Conservation (phyloP, 768 basidiomycete species). For the Galerina sulciceps region DNA sequence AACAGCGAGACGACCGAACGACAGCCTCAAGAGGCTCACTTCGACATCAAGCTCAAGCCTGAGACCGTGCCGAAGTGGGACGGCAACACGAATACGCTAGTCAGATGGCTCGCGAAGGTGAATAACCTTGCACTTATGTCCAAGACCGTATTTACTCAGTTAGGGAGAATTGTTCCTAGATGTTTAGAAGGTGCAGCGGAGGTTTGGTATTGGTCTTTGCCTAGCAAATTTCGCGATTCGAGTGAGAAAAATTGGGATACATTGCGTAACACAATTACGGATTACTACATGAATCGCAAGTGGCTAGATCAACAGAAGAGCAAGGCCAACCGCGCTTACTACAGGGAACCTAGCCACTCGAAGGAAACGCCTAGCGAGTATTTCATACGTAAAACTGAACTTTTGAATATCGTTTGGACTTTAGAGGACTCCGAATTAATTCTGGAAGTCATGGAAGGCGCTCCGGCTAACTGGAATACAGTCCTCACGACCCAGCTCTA, state of each 20-base stretch:
- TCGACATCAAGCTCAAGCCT: conserved; percentile 34
- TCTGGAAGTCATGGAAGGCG: conserved; percentile 36
- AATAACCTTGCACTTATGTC: conserved; percentile 27
- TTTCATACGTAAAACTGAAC: conserved; percentile 33
- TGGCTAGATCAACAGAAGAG: conserved; percentile 32
- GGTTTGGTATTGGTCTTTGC: conserved; percentile 31
- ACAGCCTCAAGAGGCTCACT: conserved; percentile 20
- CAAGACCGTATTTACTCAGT: conserved; percentile 21
- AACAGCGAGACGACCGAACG: not conserved
- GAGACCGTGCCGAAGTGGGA: conserved; percentile 36
- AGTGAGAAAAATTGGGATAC: conserved; percentile 34
- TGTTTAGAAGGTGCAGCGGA: conserved; percentile 28
- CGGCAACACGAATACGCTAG: conserved; percentile 29
- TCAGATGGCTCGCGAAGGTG: conserved; percentile 31
- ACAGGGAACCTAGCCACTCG: conserved; percentile 26
- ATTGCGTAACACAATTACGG: conserved; percentile 23
- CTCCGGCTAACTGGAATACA: conserved; percentile 31
- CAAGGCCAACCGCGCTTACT: conserved; percentile 27
- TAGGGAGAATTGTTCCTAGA: conserved; percentile 34
- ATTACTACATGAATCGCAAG: conserved; percentile 36
- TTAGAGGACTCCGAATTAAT: conserved; percentile 34
- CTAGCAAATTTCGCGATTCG: not conserved
- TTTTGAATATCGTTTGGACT: conserved; percentile 13
- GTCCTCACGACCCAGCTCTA: conserved; percentile 29
- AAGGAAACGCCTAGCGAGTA: conserved; percentile 37